Evolutionary conservation across 2,329 filamentous ascomycete species (phyloP), one percentile per base, ranked within the genome.

Genomic region (Aspergillus eucalypticola): DNA sequence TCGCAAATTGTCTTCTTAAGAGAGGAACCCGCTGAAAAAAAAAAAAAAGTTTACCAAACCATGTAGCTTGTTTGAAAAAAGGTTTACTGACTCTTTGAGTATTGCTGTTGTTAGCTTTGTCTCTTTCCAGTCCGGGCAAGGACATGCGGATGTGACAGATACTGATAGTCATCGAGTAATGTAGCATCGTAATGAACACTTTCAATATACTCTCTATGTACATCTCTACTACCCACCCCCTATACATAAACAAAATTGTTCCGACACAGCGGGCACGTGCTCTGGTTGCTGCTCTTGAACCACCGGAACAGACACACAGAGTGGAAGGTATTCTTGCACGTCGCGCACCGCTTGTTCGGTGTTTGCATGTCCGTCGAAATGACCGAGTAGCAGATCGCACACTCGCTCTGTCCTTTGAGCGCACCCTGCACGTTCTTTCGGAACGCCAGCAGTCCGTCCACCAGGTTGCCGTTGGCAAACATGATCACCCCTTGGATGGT

Each of bases 301-400:
- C 95, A 99, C 78, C 94, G 93, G 81, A 92, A 96, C 77, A 99
- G 78, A 78, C 95, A 99, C 2, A 86, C 86, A 1, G 89, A 85
- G 77, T 99, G 95, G 81, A 98, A 99, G 56, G 90, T 81, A 77
- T 99, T 94, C 82, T 92, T 94, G 83, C 95, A 99, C 1, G 94
- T 98, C 50, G 85, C 83, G 75, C 95, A 99, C 57, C 86, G 84
- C 83, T 98, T 98, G 75, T 95, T 94, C 0, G 95, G 95, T 75
- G 96, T 86, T 76, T 90, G 90, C 81, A 91, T 91, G 75, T 97
- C 93, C 7, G 86, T 87, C 17, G 91, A 91, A 64, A 99, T 91
- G 71, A 99, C 92, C 61, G 89, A 92, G 80, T 98, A 98, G 81
- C 94, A 98, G 73, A 98, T 98, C 8, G 95, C 92, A 73, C 95